Base-by-base conservation (phyloP, 495 filamentous ascomycete genomes). In the Xylaria bambusicola region DNA sequence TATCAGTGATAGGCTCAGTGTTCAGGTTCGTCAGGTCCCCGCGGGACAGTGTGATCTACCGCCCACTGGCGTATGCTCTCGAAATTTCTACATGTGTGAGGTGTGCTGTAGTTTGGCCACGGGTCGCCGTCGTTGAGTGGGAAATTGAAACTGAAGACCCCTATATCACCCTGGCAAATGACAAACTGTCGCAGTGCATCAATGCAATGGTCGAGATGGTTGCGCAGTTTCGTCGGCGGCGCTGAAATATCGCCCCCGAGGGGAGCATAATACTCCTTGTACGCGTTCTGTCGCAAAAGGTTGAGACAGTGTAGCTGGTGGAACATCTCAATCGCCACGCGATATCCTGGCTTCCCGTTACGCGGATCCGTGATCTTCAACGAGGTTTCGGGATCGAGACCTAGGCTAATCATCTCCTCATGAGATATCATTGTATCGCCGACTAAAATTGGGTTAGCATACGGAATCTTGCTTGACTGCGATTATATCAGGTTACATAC, bases 281-380 rank as follows among this genome's bases (percentile, higher is more conserved):
- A 78, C 1, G 77, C 72, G 10, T 76, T 71, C 46, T 81, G 77
- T 12, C 82, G 72, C 3, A 82, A 49, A 20, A 82, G 62, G 60
- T 83, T 81, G 40, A 83, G 66, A 66, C 82, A 84, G 61, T 81
- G 79, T 18, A 84, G 69, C 65, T 84, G 80, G 64, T 84, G 80
- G 67, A 84, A 82, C 2, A 82, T 78, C 50, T 84, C 80, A n/a
- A 84, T 63, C 6, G 77, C 80, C 1, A 80, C 76, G 12, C 80
- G 70, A 59, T 80, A 82, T 0, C 80, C 80, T 48, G 75, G 73
- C 49, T 77, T 74, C 20, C 78, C 78, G 6, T 78, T 78, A 42
- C 73, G 72, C 29, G 78, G 80, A 60, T 82, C 71, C 36, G 72
- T 77, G 56, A 80, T 80, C 46, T 68, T 73, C 24, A 81, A 64